Conservation (phyloP, 306 rosid genomes). For the Neltuma alba region DNA sequence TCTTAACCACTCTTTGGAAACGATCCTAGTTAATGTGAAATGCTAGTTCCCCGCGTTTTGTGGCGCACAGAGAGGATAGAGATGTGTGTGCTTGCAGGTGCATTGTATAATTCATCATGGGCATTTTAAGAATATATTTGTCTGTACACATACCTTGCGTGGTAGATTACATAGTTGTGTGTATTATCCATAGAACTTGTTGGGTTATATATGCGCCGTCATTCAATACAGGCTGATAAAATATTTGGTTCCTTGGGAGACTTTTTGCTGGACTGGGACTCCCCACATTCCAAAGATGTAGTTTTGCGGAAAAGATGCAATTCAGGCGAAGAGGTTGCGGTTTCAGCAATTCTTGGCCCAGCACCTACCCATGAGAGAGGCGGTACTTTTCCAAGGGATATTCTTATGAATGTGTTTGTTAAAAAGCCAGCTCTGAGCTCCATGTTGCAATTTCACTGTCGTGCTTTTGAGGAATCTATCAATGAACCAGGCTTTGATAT, state of each 20-base stretch:
- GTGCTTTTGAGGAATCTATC: slow-evolving; percentile 35
- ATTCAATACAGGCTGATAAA: slow-evolving; percentile 44
- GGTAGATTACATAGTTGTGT: neutral
- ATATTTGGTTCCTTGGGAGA: slow-evolving; percentile 50
- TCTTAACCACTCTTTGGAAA: neutral
- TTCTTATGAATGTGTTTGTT: slow-evolving; percentile 73
- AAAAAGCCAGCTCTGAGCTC: slow-evolving; percentile 67
- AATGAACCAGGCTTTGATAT: slow-evolving; percentile 47
- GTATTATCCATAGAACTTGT: neutral
- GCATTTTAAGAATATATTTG: neutral
- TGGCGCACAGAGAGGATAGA: neutral
- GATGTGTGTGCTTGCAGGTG: neutral
- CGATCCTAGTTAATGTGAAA: no score
- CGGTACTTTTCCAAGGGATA: slow-evolving; percentile 51
- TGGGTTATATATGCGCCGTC: slow-evolving; percentile 22
- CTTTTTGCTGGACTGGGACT: slow-evolving; percentile 65
- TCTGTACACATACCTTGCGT: neutral
- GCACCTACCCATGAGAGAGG: slow-evolving; percentile 29
- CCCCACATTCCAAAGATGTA: slow-evolving; percentile 60
- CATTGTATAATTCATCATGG: neutral
- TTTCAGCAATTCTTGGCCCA: slow-evolving; percentile 71
- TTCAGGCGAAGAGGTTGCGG: slow-evolving; percentile 72
- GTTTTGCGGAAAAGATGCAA: slow-evolving; percentile 59
- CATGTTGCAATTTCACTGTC: slow-evolving; percentile 75
- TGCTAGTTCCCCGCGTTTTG: neutral